Evolutionary conservation across 306 rosid species (phyloP), one percentile per base, ranked within the genome.

Genomic region (Lablab purpureus): DNA sequence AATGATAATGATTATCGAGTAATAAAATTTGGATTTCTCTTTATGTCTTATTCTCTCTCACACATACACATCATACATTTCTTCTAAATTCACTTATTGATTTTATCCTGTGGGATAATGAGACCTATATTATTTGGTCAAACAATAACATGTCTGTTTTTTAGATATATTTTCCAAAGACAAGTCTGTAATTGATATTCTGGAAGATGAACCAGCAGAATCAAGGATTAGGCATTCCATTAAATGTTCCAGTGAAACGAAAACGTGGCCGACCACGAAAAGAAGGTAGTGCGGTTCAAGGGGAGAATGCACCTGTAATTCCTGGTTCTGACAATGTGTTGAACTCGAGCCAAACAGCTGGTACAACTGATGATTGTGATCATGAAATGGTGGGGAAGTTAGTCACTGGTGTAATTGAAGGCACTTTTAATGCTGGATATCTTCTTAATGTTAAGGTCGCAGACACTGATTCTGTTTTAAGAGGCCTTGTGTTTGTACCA

Each of bases 191-290:
- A 25, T 84, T 74, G 40, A 12, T 49, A 56, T 17, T 60, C 45
- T 83, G 76, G 27, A 81, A 70, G 64, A 91, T 91, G 96, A 83
- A 73, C 81, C 90, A 86, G 76, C 86, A 80, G 43, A 77, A 68
- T 86, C 88, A 76, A 76, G 83, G 82, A 25, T 7, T 56, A 4
- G 78, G 87, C 28, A 10, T 78, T 34, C 55, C 84, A 18, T 80
- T 72, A 3, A 83, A 64, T 60, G 50, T 72, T 82, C 90, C 88
- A 25, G 3, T 74, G 84, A 91, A 87, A 83, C 75, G 91, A 80
- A 91, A 91, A 79, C 90, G 91, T 10, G 96, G 96, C 55, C 90
- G 90, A 28, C 96, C 96, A 23, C 86, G 91, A 40, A 91, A 91
- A 84, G 85, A 84, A 30, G 88, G 77, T 62, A 73, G 11, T 64